Base-by-base conservation (phyloP, 129 eudicot species). In the Centella asiatica region DNA sequence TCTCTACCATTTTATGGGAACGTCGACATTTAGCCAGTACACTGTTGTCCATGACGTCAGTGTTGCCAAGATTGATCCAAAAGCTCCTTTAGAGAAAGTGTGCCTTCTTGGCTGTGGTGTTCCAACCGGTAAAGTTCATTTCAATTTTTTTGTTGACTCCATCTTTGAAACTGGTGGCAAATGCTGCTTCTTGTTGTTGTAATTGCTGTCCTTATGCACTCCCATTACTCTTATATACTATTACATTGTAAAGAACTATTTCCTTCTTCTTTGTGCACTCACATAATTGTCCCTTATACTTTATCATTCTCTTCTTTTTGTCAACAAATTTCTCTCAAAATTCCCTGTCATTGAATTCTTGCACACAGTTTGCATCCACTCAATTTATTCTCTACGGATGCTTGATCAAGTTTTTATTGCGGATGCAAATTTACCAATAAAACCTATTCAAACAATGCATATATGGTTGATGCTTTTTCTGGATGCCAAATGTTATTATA, bases 11-110 rank as follows among this genome's bases (percentile, higher is more conserved):
- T 93, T 93, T 78, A 93, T 93, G 99, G 99, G 99, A 58, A 93
- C 99, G 48, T 93, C 99, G 57, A 93, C 99, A 19, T 93, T 93
- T 57, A 93, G 99, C 69, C 96, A 93, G 69, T 93, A 93, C 80
- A 93, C 99, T 52, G 99, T 93, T 59, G 95, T 93, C 22, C 99
- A 93, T 80, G 96, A 90, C 72, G 95, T 86, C n/a, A 86, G 95
- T 72, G 95, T 90, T 76, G 97, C 97, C 25, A 90, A 86, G 80
- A 81, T 90, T 81, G 85, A 86, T 58, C 97, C 95, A 23, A 44
- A 74, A 55, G 97, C 97, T 73, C 97, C 97, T 25, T 20, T 90
- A 73, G 97, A 90, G n/a, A 90, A 90, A 83, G 97, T 90, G 5
- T 89, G 97, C 70, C 95, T 85, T 66, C 88, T 89, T 53, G 97